Evolutionary conservation across 2,329 filamentous ascomycete genomes (phyloP), one percentile per base, ranked within the genome.

Genomic region (Periconia macrospinosa): DNA sequence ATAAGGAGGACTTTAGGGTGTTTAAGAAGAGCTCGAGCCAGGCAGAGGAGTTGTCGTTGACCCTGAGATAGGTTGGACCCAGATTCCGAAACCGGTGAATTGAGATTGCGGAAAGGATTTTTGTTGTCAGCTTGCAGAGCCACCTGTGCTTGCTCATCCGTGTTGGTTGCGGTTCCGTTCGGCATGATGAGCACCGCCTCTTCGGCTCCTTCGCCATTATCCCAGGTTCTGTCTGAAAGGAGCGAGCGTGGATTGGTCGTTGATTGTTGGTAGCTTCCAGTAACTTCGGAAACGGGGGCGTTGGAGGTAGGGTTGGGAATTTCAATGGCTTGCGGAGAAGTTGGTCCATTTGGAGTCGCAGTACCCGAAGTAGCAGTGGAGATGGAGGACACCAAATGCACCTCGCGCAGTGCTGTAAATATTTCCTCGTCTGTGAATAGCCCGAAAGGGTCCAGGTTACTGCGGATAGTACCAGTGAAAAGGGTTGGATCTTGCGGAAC

Each of bases 401-500:
- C 94, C 33, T 92, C 87, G 55, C 90, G 86, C 2, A 99, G 83
- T 0, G 91, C 90, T 2, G 85, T 86, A 72, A 95, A 97, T 45
- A 99, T 90, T 62, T 97, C 85, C 57, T 94, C 91, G 65, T 99
- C 92, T 0, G 88, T 92, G 75, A 96, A 96, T 37, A 90, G 78
- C 15, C 86, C 83, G 74, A 99, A 99, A 0, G 94, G 94, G 72
- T 99, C 94, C 19, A 99, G 82, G 70, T 99, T 99, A 71, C 81
- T 92, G 58, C 93, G 86, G 58, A 97, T 89, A 0, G 92, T 97
- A 60, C 93, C 93, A 14, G 87, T 92, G 76, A 97, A 97, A 1
- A 97, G 81, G 0, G 93, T 97, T 50, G 91, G 94, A 70, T 99
- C 94, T 78, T 99, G 94, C 27, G 94, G 94, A 53, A 99, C 94